A percentile compares a stretch with the other conserved stretches of the same genome.
Conservation (phyloP, 2,329 filamentous ascomycete genomes). For the Periconia sp. region DNA sequence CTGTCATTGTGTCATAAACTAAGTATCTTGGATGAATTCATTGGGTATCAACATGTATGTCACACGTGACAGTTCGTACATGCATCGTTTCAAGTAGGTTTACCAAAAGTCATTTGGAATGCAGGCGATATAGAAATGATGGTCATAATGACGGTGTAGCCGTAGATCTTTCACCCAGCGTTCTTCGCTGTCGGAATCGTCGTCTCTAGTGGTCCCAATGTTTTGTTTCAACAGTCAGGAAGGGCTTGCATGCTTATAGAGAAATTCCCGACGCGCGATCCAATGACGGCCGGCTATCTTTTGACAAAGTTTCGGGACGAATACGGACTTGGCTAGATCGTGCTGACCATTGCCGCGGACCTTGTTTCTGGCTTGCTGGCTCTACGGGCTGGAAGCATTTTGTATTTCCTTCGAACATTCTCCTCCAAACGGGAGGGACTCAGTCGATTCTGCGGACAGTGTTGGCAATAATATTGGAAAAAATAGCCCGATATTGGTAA, state of each 20-base stretch:
- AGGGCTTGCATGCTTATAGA: neutral
- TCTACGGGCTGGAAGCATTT: no score
- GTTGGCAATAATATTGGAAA: no score
- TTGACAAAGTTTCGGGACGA: neutral
- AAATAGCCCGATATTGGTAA: neutral
- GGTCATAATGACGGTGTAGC: neutral
- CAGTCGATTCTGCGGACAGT: no score
- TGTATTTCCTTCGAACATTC: no score
- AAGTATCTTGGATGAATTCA: neutral
- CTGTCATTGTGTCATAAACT: constrained; percentile 44
- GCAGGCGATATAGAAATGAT: no score
- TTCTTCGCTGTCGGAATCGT: neutral
- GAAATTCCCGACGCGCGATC: neutral
- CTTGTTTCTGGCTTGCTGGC: neutral
- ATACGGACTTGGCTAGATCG: neutral
- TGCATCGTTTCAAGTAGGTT: neutral
- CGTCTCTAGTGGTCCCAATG: neutral
- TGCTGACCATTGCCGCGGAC: neutral
- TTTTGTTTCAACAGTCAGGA: neutral
- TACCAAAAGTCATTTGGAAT: neutral
- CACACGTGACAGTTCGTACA: no score
- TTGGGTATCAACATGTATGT: neutral
- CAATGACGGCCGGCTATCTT: neutral
- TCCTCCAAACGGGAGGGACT: no score
- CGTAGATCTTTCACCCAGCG: neutral